Conservation (phyloP, 1,284 basidiomycete species). For the Stereum hirsutum region DNA sequence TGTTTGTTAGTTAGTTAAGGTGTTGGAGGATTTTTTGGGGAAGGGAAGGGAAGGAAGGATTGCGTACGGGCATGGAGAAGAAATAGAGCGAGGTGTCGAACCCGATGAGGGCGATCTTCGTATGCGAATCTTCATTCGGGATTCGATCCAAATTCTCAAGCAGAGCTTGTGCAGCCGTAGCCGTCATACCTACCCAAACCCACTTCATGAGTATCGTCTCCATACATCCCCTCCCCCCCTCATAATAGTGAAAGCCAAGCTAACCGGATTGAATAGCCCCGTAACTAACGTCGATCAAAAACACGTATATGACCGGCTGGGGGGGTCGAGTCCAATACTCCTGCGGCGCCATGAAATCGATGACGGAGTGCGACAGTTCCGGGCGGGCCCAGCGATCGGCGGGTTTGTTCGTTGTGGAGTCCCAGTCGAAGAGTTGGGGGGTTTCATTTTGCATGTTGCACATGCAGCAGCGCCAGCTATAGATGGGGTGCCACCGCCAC, state of each 20-base stretch:
- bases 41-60: no score
- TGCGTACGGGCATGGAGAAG: constrained; percentile 78
- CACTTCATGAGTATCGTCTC: no score
- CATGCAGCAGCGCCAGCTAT: constrained; percentile 97
- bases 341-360: constrained; percentile 96
- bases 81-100: constrained; percentile 95
- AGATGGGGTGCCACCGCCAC: constrained; percentile 1
- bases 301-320: constrained; percentile 94
- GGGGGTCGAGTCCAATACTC: constrained; percentile 99
- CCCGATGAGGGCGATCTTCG: constrained; percentile 89
- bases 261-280: constrained; percentile 79
- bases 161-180: constrained; percentile 93
- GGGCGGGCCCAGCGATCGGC: constrained; percentile 92
- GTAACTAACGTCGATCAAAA: constrained; percentile 96
- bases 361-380: constrained; percentile 89
- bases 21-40: no score
- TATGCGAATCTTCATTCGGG: constrained; percentile 90
- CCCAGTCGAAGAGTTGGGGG: constrained; percentile 98
- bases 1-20: no score
- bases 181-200: constrained; percentile 76
- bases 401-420: constrained; percentile 87
- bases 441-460: constrained; percentile 99
- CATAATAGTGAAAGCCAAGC: no score
- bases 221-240: not conserved
- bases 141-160: constrained; percentile 93